Conservation (phyloP, 1,284 basidiomycete species). For the Leucoagaricus sp. region DNA sequence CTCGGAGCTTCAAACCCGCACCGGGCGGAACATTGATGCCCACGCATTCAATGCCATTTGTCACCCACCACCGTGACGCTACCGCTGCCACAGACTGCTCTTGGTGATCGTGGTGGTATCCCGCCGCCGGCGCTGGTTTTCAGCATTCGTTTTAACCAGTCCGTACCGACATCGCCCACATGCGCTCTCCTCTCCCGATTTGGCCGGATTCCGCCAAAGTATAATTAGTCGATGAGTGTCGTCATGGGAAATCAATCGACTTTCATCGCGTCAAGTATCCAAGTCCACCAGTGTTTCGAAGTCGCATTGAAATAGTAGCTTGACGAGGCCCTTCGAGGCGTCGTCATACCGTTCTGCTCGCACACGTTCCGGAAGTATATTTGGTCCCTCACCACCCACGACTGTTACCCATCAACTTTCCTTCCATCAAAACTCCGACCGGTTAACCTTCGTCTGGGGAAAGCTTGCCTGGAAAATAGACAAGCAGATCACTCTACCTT, state of each 20-base stretch:
- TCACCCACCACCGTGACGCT: neutral
- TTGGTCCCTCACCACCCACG: too few species aligned
- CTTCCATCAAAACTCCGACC: too few species aligned
- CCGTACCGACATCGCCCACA: neutral
- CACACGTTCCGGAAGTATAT: neutral
- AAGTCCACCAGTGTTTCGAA: neutral
- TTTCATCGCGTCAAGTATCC: neutral
- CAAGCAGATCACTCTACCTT: neutral
- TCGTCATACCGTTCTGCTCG: neutral
- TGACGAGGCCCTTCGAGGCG: neutral
- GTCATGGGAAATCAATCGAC: neutral
- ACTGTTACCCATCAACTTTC: too few species aligned
- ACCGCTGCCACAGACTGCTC: neutral
- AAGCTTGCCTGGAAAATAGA: too few species aligned
- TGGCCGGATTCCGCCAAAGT: neutral
- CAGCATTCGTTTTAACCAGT: neutral
- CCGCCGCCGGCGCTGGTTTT: neutral
- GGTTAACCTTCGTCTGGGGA: too few species aligned
- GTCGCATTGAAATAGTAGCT: neutral
- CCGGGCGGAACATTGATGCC: conserved; percentile 5
- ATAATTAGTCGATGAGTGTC: neutral
- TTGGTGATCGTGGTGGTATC: conserved; percentile 5
- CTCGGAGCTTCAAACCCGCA: neutral
- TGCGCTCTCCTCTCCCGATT: neutral
- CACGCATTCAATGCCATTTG: conserved; percentile 6